Evolutionary conservation across 192 early-diverging fungal genomes (phyloP).

Genomic region (Mortierella antarctica): DNA sequence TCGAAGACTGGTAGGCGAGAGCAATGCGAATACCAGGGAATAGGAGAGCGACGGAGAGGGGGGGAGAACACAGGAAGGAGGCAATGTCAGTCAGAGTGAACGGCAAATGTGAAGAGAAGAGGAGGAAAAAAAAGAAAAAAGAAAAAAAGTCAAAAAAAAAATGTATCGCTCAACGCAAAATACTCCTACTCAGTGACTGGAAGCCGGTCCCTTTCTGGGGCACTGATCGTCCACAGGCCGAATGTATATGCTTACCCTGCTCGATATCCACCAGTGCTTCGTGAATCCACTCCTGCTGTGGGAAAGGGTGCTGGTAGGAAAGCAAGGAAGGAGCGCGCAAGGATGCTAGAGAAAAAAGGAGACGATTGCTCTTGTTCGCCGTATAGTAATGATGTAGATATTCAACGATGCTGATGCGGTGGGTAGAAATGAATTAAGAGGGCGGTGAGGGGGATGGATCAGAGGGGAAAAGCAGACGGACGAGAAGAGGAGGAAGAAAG

Average conservation of each 20-base stretch:
- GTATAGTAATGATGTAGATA: background rate
- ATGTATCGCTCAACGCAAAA: background rate
- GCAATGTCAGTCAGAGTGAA: too few species aligned
- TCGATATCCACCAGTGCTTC: too few species aligned
- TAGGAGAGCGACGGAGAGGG: too few species aligned
- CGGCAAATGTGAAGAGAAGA: background rate
- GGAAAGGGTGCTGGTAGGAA: background rate
- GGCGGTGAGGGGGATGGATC: background rate
- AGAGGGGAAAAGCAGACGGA: background rate
- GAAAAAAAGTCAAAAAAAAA: background rate
- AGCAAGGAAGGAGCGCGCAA: background rate
- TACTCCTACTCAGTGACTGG: too few species aligned
- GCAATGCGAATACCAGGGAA: too few species aligned
- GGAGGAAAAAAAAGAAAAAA: background rate
- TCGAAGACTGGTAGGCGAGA: too few species aligned
- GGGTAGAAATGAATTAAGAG: background rate
- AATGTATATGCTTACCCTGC: too few species aligned
- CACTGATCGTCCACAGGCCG: too few species aligned
- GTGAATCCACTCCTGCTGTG: too few species aligned
- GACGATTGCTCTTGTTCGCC: background rate
- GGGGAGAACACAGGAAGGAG: too few species aligned
- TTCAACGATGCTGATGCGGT: background rate
- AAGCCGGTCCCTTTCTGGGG: too few species aligned
- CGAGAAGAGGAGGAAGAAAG: background rate
- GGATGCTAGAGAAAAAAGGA: background rate